phyloP scores from a whole-genome alignment of 352 stramenopile species.

The Globisporangium nodosum region DNA sequence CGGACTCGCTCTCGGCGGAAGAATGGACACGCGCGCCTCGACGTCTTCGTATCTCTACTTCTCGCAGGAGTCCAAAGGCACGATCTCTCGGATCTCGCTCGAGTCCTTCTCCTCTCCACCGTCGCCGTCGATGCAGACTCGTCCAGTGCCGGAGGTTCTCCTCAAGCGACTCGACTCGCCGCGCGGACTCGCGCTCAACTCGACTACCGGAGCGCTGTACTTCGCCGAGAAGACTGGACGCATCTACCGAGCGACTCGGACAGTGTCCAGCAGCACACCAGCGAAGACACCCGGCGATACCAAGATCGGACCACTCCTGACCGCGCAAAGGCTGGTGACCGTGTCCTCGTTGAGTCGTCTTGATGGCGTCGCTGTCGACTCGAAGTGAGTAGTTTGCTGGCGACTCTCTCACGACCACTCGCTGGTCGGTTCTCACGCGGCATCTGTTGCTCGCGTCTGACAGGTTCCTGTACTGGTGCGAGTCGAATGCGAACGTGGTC shows the following conservation, averaged over 20 bases:
- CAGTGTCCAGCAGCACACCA: neutral
- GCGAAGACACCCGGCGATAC: neutral
- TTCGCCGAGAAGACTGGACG: conserved; percentile 72
- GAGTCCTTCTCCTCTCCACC: neutral
- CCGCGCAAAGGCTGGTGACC: conserved; percentile 27
- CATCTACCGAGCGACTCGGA: conserved; percentile 24
- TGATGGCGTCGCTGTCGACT: conserved; percentile 58
- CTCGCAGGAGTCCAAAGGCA: conserved; percentile 53
- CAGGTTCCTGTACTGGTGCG: conserved; percentile 67
- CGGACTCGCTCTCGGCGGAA: conserved; percentile 26
- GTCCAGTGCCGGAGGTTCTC: conserved; percentile 13
- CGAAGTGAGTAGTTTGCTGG: conserved; percentile 17
- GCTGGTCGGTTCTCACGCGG: conserved; percentile 1
- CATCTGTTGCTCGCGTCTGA: conserved; percentile 1
- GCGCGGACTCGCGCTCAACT: conserved; percentile 42
- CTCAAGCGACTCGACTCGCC: conserved; percentile 39
- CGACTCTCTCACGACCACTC: neutral
- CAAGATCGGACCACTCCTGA: conserved; percentile 13
- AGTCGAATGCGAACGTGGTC: conserved; percentile 60
- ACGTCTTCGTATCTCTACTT: conserved; percentile 30
- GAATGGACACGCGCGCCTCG: neutral
- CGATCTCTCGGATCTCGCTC: conserved; percentile 27
- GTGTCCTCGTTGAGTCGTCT: conserved; percentile 39
- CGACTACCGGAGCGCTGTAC: conserved; percentile 30
- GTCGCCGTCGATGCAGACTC: neutral